Percentiles rank a stretch among this genome's conserved stretches.
These are phyloP conservation scores for Astragalus glycyphyllos DNA, from an alignment of 306 rosid species.

Conservation along the genomic window DNA sequence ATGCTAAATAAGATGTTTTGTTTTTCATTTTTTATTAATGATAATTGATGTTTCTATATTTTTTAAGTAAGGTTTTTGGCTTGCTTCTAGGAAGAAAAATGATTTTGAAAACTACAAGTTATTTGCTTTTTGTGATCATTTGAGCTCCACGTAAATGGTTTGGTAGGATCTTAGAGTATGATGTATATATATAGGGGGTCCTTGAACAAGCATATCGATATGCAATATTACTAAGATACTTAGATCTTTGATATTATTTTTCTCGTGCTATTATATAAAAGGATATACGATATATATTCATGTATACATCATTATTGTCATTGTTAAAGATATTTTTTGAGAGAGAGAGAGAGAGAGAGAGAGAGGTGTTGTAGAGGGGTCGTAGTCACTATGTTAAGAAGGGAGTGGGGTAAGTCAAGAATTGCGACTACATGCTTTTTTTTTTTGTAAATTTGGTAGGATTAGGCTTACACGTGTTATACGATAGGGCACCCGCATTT, in stretches of 20 bases:
- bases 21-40: background rate
- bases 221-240: background rate
- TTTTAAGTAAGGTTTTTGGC: conserved; percentile 7
- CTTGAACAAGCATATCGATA: background rate
- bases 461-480: conserved; percentile 57
- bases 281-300: background rate
- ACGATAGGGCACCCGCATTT: conserved; percentile 73
- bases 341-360: background rate
- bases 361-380: conserved; percentile 17
- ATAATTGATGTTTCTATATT: background rate
- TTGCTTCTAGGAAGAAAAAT: conserved; percentile 4
- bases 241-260: background rate
- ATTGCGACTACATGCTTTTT: conserved; percentile 52
- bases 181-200: conserved; percentile 4
- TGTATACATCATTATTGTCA: background rate
- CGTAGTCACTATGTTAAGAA: conserved; percentile 38
- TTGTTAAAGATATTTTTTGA: conserved; percentile 19
- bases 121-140: conserved; percentile 31
- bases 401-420: conserved; percentile 48
- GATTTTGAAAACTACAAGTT: background rate
- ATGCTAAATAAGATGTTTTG: conserved; percentile 5
- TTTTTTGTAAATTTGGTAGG: background rate
- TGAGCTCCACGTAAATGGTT: conserved; percentile 43
- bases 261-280: no score
- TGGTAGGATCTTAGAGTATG: conserved; percentile 19